Conservation (phyloP, 169 alveolate genomes). For the Plasmodium coatneyi region DNA sequence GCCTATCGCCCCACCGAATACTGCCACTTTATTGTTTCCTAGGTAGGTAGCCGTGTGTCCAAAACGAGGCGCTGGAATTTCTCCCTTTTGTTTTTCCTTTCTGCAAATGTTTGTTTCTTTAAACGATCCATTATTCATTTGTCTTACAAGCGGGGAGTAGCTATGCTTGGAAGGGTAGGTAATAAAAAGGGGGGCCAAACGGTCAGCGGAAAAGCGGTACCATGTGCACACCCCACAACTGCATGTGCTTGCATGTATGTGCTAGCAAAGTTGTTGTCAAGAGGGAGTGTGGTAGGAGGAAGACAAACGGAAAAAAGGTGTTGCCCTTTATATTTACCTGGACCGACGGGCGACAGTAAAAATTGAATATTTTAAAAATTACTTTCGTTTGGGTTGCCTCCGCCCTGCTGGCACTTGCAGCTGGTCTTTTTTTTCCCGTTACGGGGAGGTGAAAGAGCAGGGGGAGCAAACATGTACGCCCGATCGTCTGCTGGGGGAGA, state of each 20-base stretch:
- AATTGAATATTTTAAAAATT: not conserved
- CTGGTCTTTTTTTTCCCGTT: not conserved
- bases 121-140: constrained; percentile 75
- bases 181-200: not conserved
- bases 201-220: not conserved
- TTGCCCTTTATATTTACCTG: not conserved
- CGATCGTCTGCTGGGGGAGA: not conserved
- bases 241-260: not conserved
- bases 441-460: not conserved
- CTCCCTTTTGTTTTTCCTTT: constrained; percentile 90
- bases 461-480: not conserved
- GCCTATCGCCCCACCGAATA: constrained; percentile 98
- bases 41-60: constrained; percentile 98
- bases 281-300: not conserved
- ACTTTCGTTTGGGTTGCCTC: not conserved
- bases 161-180: not conserved
- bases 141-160: constrained; percentile 22
- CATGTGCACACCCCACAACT: not conserved
- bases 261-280: not conserved
- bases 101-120: constrained; percentile 72
- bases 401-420: not conserved
- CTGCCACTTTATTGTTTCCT: constrained; percentile 90
- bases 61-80: constrained; percentile 96
- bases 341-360: not conserved
- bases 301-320: not conserved